phyloP scores from a whole-genome alignment of 208 protist species.

The Leptomonas pyrrhocoris region DNA sequence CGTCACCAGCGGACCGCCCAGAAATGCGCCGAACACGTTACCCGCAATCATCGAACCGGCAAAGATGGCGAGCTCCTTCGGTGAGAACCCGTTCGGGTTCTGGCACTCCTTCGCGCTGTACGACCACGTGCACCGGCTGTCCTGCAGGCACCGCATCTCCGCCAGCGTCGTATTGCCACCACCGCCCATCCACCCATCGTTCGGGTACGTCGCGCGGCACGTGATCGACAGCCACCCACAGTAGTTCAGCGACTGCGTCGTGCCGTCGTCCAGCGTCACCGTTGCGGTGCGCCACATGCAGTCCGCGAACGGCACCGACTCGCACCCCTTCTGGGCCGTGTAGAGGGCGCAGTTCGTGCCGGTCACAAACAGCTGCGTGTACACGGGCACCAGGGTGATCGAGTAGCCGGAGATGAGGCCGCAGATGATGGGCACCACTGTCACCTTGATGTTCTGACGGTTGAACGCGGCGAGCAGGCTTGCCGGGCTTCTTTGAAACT shows the following conservation, averaged over 20 bases:
- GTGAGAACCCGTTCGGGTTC: conserved; percentile 48
- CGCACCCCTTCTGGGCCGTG: conserved; percentile 37
- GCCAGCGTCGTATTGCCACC: conserved; percentile 18
- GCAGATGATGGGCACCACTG: not conserved
- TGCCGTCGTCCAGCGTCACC: conserved; percentile 3
- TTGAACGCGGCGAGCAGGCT: not conserved
- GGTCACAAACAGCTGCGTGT: conserved; percentile 39
- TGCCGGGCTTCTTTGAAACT: too few species aligned
- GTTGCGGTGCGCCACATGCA: conserved; percentile 48
- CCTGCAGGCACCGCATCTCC: conserved; percentile 27
- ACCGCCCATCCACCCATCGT: conserved; percentile 19
- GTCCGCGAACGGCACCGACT: conserved; percentile 51
- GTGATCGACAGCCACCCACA: conserved; percentile 48
- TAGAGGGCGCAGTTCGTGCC: conserved; percentile 62
- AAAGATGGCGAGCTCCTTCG: conserved; percentile 47
- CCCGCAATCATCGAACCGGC: conserved; percentile 64
- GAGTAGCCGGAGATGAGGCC: conserved; percentile 9
- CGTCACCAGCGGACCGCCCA: conserved; percentile 36
- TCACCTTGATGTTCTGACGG: not conserved
- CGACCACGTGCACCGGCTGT: conserved; percentile 50
- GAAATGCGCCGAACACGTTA: conserved; percentile 49
- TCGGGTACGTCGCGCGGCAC: conserved; percentile 35
- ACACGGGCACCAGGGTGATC: not conserved
- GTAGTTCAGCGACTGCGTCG: conserved; percentile 5
- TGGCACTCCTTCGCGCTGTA: conserved; percentile 50